phyloP scores from a whole-genome alignment of 805 yeast species.

The Lipomyces sp. region DNA sequence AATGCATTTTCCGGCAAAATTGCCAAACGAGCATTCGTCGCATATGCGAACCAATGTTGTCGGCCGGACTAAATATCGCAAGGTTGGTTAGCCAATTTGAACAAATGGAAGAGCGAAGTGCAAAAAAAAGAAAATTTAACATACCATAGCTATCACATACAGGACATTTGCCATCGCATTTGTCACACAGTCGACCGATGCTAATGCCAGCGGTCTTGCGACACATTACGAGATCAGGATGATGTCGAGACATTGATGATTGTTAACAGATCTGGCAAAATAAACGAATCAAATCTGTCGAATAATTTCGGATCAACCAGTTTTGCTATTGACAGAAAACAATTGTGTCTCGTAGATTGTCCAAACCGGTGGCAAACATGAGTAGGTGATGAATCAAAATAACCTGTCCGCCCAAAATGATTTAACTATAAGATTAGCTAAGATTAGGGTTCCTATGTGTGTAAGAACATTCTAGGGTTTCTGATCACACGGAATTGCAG shows the following conservation, averaged over 20 bases:
- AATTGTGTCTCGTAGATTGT: no score
- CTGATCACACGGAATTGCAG: background rate
- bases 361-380: no score
- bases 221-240: constrained; percentile 81
- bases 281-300: no score
- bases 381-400: background rate
- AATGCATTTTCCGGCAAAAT: constrained; percentile 67
- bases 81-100: background rate
- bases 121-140: constrained; percentile 1
- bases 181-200: constrained; percentile 74
- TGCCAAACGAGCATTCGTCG: constrained; percentile 83
- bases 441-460: background rate
- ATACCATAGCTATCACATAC: constrained; percentile 76
- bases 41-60: constrained; percentile 71
- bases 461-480: background rate
- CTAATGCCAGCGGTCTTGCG: constrained; percentile 80
- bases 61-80: constrained; percentile 54
- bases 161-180: constrained; percentile 92
- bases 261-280: no score
- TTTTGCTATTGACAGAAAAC: no score
- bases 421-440: background rate
- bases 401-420: background rate
- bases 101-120: background rate
- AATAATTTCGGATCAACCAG: no score
- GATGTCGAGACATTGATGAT: constrained; percentile 78